These are phyloP conservation scores for Aspergillus viridinutans DNA, from an alignment of 2,329 filamentous ascomycete species.

Conservation along the genomic window DNA sequence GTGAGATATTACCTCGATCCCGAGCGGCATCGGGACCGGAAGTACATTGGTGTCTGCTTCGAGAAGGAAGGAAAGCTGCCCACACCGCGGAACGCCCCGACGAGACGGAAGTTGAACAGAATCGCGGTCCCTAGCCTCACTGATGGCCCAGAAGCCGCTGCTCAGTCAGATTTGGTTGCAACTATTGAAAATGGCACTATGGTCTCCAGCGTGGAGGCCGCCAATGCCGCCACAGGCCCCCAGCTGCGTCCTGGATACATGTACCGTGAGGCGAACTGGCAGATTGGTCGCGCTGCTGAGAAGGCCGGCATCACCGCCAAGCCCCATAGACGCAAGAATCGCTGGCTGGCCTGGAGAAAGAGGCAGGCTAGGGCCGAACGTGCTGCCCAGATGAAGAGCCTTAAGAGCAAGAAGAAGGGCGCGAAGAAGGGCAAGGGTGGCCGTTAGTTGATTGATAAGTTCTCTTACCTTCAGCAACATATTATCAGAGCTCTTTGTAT, in stretches of 20 bases:
- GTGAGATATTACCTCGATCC: slow-evolving; percentile 97
- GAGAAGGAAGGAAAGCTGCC: slow-evolving; percentile 77
- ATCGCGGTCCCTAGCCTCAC: slow-evolving; percentile 45
- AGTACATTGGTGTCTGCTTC: slow-evolving; percentile 93
- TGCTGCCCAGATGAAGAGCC: slow-evolving; percentile 51
- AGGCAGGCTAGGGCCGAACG: slow-evolving; percentile 47
- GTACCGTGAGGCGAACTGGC: slow-evolving; percentile 63
- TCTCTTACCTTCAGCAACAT: neutral
- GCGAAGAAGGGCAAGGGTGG: slow-evolving; percentile 35
- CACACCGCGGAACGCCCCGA: slow-evolving; percentile 66
- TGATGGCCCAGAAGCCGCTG: slow-evolving; percentile 12
- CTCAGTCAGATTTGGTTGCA: slow-evolving; percentile 24
- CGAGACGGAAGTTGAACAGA: slow-evolving; percentile 73
- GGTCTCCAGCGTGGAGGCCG: slow-evolving; percentile 20
- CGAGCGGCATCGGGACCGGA: slow-evolving; percentile 71
- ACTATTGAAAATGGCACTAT: slow-evolving; percentile 21
- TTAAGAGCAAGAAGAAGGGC: slow-evolving; percentile 46
- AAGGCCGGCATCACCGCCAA: slow-evolving; percentile 54
- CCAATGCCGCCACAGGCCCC: slow-evolving; percentile 24
- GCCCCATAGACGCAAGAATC: slow-evolving; percentile 54
- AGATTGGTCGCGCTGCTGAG: slow-evolving; percentile 62
- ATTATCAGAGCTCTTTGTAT: neutral
- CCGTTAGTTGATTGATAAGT: slow-evolving; percentile 20
- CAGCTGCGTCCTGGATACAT: slow-evolving; percentile 56
- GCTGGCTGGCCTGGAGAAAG: slow-evolving; percentile 64